Evolutionary conservation across 306 rosid genomes (phyloP), one percentile per base, ranked within the genome.

Genomic region (Senna tora): DNA sequence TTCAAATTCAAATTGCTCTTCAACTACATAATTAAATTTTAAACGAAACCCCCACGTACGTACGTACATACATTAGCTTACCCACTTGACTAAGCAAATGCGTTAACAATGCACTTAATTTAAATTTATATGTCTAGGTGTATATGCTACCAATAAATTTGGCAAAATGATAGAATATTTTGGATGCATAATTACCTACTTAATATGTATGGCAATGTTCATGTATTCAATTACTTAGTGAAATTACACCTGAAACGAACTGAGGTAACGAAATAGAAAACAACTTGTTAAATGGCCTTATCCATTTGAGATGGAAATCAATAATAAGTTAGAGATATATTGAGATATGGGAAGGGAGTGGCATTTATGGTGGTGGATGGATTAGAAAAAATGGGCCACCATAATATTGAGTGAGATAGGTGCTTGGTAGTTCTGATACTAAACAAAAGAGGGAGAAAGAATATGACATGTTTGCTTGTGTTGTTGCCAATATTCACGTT

Each of bases 91-190:
- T 1, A 3, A 32, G 7, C 14, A 58, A 33, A 15, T 32, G 43
- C 43, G 22, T 33, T 58, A 58, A 58, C 13, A 58, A 58, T 5
- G 43, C 65, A 58, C 65, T 57, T n/a, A n/a, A n/a, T n/a, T n/a
- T n/a, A n/a, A n/a, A n/a, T n/a, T n/a, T n/a, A n/a, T n/a, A n/a
- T n/a, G n/a, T n/a, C n/a, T n/a, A n/a, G n/a, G n/a, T n/a, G n/a
- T n/a, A 4, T 15, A 7, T 6, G 64, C 64, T 32, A 21, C 21
- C 21, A 58, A n/a, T 30, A 14, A 58, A 58, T 58, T 58, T 9
- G 65, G 43, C 43, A 33, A 7, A 25, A 25, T 25, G n/a, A n/a
- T n/a, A n/a, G n/a, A n/a, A n/a, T n/a, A n/a, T n/a, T n/a, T 25
- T 25, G 30, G 3, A 25, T 3, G 30, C 30, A 25, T 25, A 25